Base-by-base conservation (phyloP, 2,329 filamentous ascomycete species). In the Hypoxylon sp. region DNA sequence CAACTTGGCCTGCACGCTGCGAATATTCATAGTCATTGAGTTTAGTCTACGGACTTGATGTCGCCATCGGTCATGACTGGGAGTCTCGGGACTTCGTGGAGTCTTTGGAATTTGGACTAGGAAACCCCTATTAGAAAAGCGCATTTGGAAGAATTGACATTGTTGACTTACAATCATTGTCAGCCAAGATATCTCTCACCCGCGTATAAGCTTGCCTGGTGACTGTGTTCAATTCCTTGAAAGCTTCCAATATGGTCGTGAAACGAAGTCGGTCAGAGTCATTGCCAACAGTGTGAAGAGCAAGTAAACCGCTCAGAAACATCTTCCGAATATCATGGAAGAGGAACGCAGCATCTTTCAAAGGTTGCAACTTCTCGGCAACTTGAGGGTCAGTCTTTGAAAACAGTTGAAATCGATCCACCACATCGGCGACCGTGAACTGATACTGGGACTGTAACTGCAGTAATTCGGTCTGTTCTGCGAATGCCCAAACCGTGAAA, bases 401-500 rank as follows among this genome's bases (percentile, higher is more conserved):
- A 63, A 91, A 90, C 1, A 89, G 88, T 47, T 86, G 82, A 71
- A 90, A 85, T n/a, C 91, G 88, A 73, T 93, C 91, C 19, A 88
- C 86, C 37, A 93, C 88, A 77, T 94, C 92, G 63, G 90, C 87
- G 63, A 91, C 87, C 68, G 88, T 92, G 67, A 95, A 89, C 72
- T 94, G 92, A 77, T 95, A 94, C 67, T 95, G 92, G 76, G 98
- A 95, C 75, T 96, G 92, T 78, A 97, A 97, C 80, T 94, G 96
- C 74, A 97, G 94, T 47, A 99, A 82, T 75, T 97, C 93, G 53
- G 92, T 87, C 75, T 92, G 88, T 77, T 94, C 90, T 1, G 94
- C 89, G 61, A 97, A 89, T 0, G 87, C 87, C 76, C 91, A 91
- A 19, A 98, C 84, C 2, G 85, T 85, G 44, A 86, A 84, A 69